Percentiles rank a stretch among this genome's conserved stretches.
phyloP scores from a whole-genome alignment of 2,329 filamentous ascomycete genomes.

The Neonectria magnoliae region DNA sequence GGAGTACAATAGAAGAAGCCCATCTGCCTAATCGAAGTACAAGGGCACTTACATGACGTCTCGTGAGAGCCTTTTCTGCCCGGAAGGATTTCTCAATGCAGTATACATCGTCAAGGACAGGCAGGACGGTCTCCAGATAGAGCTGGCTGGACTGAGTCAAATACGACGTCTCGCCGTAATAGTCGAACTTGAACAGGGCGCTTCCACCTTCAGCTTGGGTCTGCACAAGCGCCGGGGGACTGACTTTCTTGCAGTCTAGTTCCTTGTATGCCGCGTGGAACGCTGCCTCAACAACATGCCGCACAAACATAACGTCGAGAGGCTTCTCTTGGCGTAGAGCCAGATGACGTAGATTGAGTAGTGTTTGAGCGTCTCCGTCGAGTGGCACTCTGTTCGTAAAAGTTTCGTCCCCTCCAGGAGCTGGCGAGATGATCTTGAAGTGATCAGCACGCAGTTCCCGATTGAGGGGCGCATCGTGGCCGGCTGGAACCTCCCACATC shows the following conservation, averaged over 20 bases:
- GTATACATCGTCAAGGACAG: conserved; percentile 93
- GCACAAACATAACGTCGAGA: conserved; percentile 84
- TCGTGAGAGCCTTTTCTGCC: conserved; percentile 92
- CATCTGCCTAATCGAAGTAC: too few relatives aligned
- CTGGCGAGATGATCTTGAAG: conserved; percentile 80
- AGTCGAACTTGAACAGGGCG: conserved; percentile 86
- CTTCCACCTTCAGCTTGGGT: conserved; percentile 92
- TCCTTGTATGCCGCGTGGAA: conserved; percentile 83
- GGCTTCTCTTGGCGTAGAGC: conserved; percentile 83
- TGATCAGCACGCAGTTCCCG: conserved; percentile 90
- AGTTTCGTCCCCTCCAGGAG: conserved; percentile 85
- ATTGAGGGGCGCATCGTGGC: conserved; percentile 79
- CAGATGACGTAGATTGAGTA: conserved; percentile 84
- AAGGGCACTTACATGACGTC: conserved; percentile 58
- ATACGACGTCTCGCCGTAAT: conserved; percentile 89
- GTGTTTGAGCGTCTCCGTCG: conserved; percentile 64
- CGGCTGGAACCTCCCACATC: conserved; percentile 80
- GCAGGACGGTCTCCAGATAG: conserved; percentile 92
- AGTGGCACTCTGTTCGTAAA: conserved; percentile 78
- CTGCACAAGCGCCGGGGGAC: conserved; percentile 88
- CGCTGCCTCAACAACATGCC: conserved; percentile 79
- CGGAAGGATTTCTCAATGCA: conserved; percentile 98
- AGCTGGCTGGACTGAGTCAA: conserved; percentile 95
- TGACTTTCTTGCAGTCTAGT: conserved; percentile 79
- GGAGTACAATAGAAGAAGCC: too few relatives aligned